Conservation (phyloP, 2,329 filamentous ascomycete genomes). For the Periconia sp. region DNA sequence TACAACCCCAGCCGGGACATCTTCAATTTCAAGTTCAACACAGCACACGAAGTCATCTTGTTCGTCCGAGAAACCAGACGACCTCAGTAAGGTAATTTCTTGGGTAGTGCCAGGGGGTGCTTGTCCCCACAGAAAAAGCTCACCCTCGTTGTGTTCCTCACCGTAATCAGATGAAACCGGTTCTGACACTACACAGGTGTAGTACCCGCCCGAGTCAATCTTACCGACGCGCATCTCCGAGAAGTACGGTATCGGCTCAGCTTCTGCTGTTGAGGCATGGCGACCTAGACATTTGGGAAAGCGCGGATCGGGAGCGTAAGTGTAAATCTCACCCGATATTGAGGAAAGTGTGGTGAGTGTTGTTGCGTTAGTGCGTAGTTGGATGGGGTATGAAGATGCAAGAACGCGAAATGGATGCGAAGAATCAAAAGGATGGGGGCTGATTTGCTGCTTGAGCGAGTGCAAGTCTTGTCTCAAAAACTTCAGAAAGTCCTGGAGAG, state of each 20-base stretch:
- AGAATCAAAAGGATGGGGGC: too few species aligned
- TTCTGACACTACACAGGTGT: conserved; percentile 20
- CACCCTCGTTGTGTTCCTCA: conserved; percentile 10
- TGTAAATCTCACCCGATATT: conserved; percentile 20
- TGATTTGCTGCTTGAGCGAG: too few species aligned
- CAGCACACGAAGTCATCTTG: conserved; percentile 34
- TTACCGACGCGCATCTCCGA: conserved; percentile 22
- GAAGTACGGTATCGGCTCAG: conserved; percentile 25
- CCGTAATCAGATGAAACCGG: conserved; percentile 22
- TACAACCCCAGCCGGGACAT: conserved; percentile 14
- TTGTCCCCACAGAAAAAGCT: conserved; percentile 39
- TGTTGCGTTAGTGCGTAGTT: conserved; percentile 21
- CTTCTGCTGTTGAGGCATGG: conserved; percentile 5
- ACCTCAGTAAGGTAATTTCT: conserved; percentile 20
- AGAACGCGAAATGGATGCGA: too few species aligned
- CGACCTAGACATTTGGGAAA: conserved; percentile 29
- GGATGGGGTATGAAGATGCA: neutral
- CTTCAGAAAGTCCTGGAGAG: neutral
- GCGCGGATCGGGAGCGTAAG: conserved; percentile 23
- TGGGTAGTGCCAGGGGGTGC: conserved; percentile 20
- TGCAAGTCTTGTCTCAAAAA: too few species aligned
- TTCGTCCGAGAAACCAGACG: neutral
- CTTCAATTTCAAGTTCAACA: conserved; percentile 23
- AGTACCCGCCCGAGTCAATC: conserved; percentile 33
- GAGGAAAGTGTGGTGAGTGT: conserved; percentile 19